Base-by-base conservation (phyloP, 2,329 filamentous ascomycete species). In the Ceratocystis ficicola region DNA sequence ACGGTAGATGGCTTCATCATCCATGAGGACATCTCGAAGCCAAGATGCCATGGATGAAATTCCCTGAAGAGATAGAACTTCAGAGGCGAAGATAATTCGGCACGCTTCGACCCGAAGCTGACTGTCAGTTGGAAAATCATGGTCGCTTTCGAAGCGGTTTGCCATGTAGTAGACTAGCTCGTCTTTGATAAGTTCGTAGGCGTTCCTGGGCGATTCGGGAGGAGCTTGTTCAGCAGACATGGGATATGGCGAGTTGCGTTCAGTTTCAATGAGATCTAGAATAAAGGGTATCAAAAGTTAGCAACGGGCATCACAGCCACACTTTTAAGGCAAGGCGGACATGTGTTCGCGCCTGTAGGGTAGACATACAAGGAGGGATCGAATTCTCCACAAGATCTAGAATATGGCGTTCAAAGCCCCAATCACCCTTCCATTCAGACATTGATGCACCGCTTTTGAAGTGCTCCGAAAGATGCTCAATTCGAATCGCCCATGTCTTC, bases 381-480 rank as follows among this genome's bases (percentile, higher is more conserved):
- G 83, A 83, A 71, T 86, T 86, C 73, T 86, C 84, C 70, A 86
- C 81, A 77, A 86, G 81, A 68, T 83, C 78, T 70, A 85, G 76
- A 52, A 86, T 80, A 44, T 82, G 79, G 32, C 76, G 75, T 65
- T 86, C 84, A 69, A 87, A 86, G 77, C 84, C 84, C 83, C 84
- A 86, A 74, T 85, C 84, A 76, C 84, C 84, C 77, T 85, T 84
- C 84, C 84, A 87, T 73, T 86, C 82, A 69, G 81, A 82, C 84
- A 87, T 87, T 71, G 81, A 83, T 69, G 80, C 81, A 75, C 84
- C 83, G 30, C 78, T 81, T 74, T 85, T 86, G 77, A 86, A 87
- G 73, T 86, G 84, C 69, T 86, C 83, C n/a, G 84, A 84, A 48
- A 86, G 74, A 71, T 87, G 84, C 70, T 86, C 84, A 17, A 82